A percentile compares a stretch with the other conserved stretches of the same genome.
Conservation (phyloP, 768 basidiomycete genomes). For the Russula vinacea region DNA sequence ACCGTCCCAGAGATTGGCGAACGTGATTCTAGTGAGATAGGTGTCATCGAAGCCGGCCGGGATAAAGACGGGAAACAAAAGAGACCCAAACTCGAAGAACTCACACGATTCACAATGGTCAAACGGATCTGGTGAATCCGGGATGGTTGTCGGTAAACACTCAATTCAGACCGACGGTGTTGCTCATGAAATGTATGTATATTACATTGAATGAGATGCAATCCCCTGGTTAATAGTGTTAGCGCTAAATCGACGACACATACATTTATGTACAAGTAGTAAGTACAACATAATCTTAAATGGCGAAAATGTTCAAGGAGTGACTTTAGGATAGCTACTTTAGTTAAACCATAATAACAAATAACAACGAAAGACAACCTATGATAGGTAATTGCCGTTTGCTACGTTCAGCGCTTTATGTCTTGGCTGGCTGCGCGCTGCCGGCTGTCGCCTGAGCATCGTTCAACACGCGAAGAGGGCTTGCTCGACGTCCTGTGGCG, state of each 20-base stretch:
- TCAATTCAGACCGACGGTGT: background rate
- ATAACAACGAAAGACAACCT: background rate
- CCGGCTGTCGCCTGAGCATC: background rate
- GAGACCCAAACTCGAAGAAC: conserved; percentile 75
- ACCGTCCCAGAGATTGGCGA: conserved; percentile 73
- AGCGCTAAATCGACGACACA: background rate
- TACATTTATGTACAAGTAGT: conserved; percentile 11
- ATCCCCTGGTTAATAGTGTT: background rate
- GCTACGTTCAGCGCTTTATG: background rate
- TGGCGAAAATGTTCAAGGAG: background rate
- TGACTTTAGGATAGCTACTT: conserved; percentile 2
- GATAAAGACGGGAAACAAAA: conserved; percentile 41
- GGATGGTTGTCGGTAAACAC: background rate
- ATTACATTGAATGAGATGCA: conserved; percentile 14
- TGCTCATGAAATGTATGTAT: background rate
- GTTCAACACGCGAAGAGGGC: background rate
- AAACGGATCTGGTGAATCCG: conserved; percentile 72
- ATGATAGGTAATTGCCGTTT: background rate
- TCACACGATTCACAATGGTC: conserved; percentile 94
- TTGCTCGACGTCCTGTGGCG: conserved; percentile 10
- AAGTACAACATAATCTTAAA: conserved; percentile 1
- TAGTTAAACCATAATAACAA: conserved; percentile 15
- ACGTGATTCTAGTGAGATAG: conserved; percentile 30
- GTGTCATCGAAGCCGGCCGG: conserved; percentile 16
- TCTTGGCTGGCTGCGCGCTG: background rate